phyloP scores from a whole-genome alignment of 2,329 filamentous ascomycete species.

The Alternaria incomplexa region DNA sequence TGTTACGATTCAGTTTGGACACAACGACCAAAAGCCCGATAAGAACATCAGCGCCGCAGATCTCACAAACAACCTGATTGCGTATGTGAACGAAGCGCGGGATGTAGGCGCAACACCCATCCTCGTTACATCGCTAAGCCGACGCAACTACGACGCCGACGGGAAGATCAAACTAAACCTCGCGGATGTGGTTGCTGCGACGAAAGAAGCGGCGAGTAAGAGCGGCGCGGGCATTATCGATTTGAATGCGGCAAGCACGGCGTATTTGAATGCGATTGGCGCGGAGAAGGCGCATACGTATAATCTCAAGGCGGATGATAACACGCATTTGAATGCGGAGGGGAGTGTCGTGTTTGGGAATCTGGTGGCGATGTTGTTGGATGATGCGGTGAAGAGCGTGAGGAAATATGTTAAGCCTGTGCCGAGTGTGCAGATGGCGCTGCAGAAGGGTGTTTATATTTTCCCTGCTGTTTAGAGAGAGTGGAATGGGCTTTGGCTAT shows the following conservation, averaged over 20 bases:
- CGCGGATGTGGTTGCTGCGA: constrained; percentile 51
- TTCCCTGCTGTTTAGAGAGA: constrained; percentile 11
- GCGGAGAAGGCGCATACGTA: constrained; percentile 55
- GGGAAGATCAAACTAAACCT: constrained; percentile 54
- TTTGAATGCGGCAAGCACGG: constrained; percentile 57
- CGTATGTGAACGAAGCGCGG: constrained; percentile 44
- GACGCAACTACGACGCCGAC: constrained; percentile 53
- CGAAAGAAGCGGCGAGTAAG: constrained; percentile 54
- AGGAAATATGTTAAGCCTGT: constrained; percentile 21
- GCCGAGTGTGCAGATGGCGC: constrained; percentile 10
- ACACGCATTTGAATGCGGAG: constrained; percentile 27
- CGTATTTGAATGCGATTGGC: constrained; percentile 61
- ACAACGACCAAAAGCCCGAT: constrained; percentile 63
- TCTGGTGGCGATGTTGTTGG: constrained; percentile 24
- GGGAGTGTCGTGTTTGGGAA: constrained; percentile 35
- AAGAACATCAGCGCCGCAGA: constrained; percentile 53
- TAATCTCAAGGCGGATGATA: constrained; percentile 47
- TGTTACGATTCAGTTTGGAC: constrained; percentile 65
- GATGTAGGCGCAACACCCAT: constrained; percentile 47
- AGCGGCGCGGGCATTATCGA: constrained; percentile 54
- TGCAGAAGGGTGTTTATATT: constrained; percentile 20
- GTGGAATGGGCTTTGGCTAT: too few species aligned
- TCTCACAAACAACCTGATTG: constrained; percentile 59
- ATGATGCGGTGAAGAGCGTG: constrained; percentile 11
- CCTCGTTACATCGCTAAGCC: constrained; percentile 61